Base-by-base conservation (phyloP, 202 grass and related monocot genomes). In the Schoenoplectus tabernaemontani region DNA sequence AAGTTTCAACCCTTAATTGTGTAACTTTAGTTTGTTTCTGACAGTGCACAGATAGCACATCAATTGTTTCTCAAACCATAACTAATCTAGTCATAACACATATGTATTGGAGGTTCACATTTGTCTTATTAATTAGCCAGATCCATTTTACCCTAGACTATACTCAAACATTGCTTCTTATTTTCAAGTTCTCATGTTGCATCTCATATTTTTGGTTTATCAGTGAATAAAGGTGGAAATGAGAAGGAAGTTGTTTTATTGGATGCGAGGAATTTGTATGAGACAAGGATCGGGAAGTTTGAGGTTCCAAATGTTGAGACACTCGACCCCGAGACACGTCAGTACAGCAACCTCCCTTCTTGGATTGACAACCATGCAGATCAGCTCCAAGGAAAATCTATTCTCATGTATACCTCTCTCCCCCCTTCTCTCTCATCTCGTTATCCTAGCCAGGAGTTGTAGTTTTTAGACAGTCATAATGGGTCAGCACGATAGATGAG, bases 231-330 rank as follows among this genome's bases (percentile, higher is more conserved):
- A 80, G 39, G 78, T 67, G 36, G 20, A 1, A 77, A 81, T 39
- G 84, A 83, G 62, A 84, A 84, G 77, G 87, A 89, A 22, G 67
- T 98, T 53, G 84, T 92, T 34, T 79, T 98, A 15, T 83, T 94
- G 82, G 95, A 98, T 81, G 91, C 89, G 1, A 85, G 91, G 69
- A 98, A 98, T 87, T 64, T 94, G 26, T 98, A 98, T 7, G 89
- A 98, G 83, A 98, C 91, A 0, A 84, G 95, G 69, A 94, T 98
- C 10, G 95, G 89, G 72, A 98, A 92, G 83, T 94, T 94, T 82
- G 79, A 86, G 71, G 81, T 89, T 58, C 88, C 89, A 72, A 94
- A 98, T 77, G 81, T 86, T 53, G 85, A 92, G 74, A 98, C 88
- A 1, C 76, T 92, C 38, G 83, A 98, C 76, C 91, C 89, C 13